These are phyloP conservation scores for Yamadazyma diddensiae DNA, from an alignment of 1,139 yeast species.

Conservation along the genomic window DNA sequence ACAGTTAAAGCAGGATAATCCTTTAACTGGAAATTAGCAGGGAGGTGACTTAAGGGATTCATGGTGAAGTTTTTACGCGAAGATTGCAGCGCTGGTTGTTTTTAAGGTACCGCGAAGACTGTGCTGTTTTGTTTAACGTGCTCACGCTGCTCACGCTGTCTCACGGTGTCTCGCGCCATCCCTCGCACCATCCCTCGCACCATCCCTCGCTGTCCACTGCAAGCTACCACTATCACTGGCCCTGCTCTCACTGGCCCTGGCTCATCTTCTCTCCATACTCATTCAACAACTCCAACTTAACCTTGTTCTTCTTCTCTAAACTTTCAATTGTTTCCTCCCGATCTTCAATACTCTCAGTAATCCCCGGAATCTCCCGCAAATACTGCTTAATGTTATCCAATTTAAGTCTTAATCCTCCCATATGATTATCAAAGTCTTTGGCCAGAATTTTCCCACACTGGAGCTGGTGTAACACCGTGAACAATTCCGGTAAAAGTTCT, in stretches of 20 bases:
- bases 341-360: constrained; percentile 33
- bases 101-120: too few relatives aligned
- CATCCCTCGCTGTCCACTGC: too few relatives aligned
- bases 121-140: too few relatives aligned
- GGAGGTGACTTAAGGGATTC: neutral
- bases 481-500: constrained; percentile 41
- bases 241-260: neutral
- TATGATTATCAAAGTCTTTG: constrained; percentile 43
- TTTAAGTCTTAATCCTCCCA: constrained; percentile 41
- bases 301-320: constrained; percentile 24
- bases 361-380: constrained; percentile 38
- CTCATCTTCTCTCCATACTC: constrained; percentile 16
- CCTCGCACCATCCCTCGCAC: too few relatives aligned
- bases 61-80: too few relatives aligned
- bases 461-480: constrained; percentile 33
- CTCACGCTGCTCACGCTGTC: too few relatives aligned
- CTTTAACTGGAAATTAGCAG: constrained; percentile 5
- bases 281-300: constrained; percentile 25
- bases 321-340: constrained; percentile 25
- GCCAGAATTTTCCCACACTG: constrained; percentile 37
- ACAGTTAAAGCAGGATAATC: constrained; percentile 62
- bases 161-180: too few relatives aligned
- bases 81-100: too few relatives aligned
- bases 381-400: constrained; percentile 28
- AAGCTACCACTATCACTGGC: neutral